These are phyloP conservation scores for Quercus agrifolia DNA, from an alignment of 306 rosid genomes.

Conservation along the genomic window DNA sequence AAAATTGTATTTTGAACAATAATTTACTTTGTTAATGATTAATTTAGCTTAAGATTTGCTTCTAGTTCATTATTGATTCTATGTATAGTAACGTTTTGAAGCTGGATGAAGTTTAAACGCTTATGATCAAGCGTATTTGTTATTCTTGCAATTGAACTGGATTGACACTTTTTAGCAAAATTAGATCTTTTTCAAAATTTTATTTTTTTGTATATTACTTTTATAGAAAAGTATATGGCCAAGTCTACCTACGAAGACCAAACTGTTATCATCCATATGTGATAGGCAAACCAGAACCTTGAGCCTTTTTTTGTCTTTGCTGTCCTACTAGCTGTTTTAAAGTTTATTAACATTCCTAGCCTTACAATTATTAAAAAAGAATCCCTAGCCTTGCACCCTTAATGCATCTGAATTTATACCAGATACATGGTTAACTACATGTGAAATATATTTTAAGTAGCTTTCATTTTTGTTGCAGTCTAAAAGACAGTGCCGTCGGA, in stretches of 20 bases:
- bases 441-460: background rate
- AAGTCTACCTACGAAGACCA: background rate
- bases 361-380: background rate
- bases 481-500: constrained; percentile 75
- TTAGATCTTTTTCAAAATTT: background rate
- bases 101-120: background rate
- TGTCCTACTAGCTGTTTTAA: background rate
- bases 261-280: background rate
- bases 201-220: background rate
- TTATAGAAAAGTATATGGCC: background rate
- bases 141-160: background rate
- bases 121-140: background rate
- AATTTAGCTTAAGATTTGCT: background rate
- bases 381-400: background rate
- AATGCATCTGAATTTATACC: background rate
- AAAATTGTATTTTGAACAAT: background rate
- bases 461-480: constrained; percentile 49
- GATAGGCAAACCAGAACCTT: background rate
- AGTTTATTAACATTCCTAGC: background rate
- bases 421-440: background rate
- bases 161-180: background rate
- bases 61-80: background rate
- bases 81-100: background rate
- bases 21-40: background rate
- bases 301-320: background rate